Evolutionary conservation across 2,329 filamentous ascomycete genomes (phyloP).

Genomic region (Metarhizium brunneum): DNA sequence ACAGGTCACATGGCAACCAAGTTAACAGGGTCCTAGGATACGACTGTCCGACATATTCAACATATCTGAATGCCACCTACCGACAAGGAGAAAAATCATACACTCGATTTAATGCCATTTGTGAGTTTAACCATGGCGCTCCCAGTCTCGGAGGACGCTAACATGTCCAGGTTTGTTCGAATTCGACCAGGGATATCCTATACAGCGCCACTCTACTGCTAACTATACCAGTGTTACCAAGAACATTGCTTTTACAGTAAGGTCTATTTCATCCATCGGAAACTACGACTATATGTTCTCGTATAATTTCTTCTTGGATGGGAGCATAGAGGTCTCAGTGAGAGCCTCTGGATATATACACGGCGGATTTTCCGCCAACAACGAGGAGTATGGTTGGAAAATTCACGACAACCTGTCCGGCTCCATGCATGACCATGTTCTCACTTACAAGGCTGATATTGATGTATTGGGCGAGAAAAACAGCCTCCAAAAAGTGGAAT

Average conservation of each 20-base stretch:
- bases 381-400: constrained; percentile 39
- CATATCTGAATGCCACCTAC: constrained; percentile 38
- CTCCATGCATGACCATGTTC: constrained; percentile 45
- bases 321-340: constrained; percentile 40
- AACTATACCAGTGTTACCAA: constrained; percentile 35
- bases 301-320: constrained; percentile 42
- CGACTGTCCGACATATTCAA: constrained; percentile 42
- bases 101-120: constrained; percentile 41
- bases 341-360: constrained; percentile 46
- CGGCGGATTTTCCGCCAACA: constrained; percentile 34
- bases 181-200: constrained; percentile 36
- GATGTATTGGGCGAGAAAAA: constrained; percentile 40
- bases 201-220: constrained; percentile 36
- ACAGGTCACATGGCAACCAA: constrained; percentile 32
- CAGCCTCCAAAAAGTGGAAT: constrained; percentile 27
- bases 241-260: constrained; percentile 36
- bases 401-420: constrained; percentile 39
- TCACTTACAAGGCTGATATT: constrained; percentile 46
- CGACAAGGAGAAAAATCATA: constrained; percentile 33
- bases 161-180: constrained; percentile 33
- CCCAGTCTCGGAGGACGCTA: background rate
- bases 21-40: constrained; percentile 19
- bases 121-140: constrained; percentile 13
- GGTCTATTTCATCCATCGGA: constrained; percentile 39
- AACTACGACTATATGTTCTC: constrained; percentile 46